Conservation (phyloP, 2,329 filamentous ascomycete genomes). For the Sclerotinia minor region DNA sequence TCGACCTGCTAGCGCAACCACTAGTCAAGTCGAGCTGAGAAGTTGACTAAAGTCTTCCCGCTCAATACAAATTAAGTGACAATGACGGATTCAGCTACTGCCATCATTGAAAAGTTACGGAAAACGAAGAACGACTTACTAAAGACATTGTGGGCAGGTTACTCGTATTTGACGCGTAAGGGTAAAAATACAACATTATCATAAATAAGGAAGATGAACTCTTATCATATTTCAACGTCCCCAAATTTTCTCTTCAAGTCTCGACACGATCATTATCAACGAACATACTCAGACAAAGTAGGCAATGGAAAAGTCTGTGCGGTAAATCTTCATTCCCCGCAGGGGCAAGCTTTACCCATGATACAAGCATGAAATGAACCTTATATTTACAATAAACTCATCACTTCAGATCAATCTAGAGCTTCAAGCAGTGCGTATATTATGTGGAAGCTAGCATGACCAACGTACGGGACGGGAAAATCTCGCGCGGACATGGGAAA, state of each 20-base stretch:
- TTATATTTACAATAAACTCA: not conserved
- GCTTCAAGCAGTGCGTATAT: not conserved
- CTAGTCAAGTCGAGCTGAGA: too few relatives aligned
- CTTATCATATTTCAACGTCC: not conserved
- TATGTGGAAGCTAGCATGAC: not conserved
- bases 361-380: not conserved
- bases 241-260: not conserved
- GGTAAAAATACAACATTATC: constrained; percentile 3
- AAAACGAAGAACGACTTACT: not conserved
- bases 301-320: not conserved
- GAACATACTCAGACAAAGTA: constrained; percentile 3
- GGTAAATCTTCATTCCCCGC: not conserved
- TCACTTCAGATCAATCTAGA: not conserved
- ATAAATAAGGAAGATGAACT: not conserved
- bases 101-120: not conserved
- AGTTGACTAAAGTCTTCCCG: not conserved
- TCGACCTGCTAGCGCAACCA: not conserved
- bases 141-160: constrained; percentile 8
- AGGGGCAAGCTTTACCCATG: too few relatives aligned
- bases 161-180: not conserved
- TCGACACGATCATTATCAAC: not conserved
- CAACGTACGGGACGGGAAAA: not conserved
- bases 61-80: not conserved
- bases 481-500: not conserved
- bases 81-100: not conserved